These are phyloP conservation scores for Saksenaea vasiformis DNA, from an alignment of 371 early-diverging fungal species.

Conservation along the genomic window DNA sequence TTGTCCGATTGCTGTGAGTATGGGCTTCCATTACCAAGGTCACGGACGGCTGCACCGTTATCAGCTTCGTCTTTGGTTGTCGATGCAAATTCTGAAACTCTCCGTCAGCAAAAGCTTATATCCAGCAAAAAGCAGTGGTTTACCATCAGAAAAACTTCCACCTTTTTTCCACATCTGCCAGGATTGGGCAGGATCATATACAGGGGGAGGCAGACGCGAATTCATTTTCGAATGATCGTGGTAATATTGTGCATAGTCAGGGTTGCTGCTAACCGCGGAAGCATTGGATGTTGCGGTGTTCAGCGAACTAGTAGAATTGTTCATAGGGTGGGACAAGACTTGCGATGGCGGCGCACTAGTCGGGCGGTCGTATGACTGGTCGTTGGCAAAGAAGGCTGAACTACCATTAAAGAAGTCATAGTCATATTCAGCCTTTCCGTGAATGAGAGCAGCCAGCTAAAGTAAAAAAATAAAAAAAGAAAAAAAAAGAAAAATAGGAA, in stretches of 20 bases:
- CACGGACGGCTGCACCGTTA: background rate
- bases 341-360: slow-evolving; percentile 35
- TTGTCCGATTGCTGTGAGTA: slow-evolving; percentile 1
- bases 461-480: slow-evolving; percentile 6
- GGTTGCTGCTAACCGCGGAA: background rate
- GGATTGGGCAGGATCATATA: slow-evolving; percentile 18
- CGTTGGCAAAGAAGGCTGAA: slow-evolving; percentile 27
- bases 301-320: slow-evolving; percentile 14
- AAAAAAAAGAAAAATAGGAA: background rate
- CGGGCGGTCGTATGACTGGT: slow-evolving; percentile 31
- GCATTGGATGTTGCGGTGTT: slow-evolving; percentile 5
- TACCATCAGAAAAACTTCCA: slow-evolving; percentile 6
- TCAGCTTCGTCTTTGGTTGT: background rate
- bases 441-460: slow-evolving; percentile 47
- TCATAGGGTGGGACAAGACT: slow-evolving; percentile 28
- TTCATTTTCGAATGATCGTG: slow-evolving; percentile 12
- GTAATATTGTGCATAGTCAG: slow-evolving; percentile 13
- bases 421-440: slow-evolving; percentile 44
- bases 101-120: background rate
- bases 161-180: slow-evolving; percentile 42
- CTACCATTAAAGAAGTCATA: slow-evolving; percentile 28
- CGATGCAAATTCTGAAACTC: slow-evolving; percentile 8
- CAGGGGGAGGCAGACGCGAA: slow-evolving; percentile 9
- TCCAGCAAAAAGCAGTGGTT: background rate
- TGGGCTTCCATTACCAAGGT: background rate